Conservation (phyloP, 2,329 filamentous ascomycete species). For the Ceratocystis lukuohia region DNA sequence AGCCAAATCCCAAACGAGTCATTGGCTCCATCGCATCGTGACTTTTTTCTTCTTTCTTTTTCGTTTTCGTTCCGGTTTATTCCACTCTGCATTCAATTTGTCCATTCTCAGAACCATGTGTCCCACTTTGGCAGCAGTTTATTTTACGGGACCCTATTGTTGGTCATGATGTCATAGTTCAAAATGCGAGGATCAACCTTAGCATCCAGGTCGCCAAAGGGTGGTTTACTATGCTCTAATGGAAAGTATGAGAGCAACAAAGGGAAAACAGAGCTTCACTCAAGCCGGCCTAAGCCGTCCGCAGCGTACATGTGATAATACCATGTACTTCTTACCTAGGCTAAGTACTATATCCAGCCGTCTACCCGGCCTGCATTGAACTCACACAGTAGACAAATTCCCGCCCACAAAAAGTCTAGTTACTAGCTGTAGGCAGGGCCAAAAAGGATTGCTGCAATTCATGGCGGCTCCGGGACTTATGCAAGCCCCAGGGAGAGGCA, state of each 20-base stretch:
- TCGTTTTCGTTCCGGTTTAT: conserved; percentile 1
- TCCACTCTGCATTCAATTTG: conserved; percentile 1
- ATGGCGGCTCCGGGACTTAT: background rate
- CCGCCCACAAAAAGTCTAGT: too few relatives aligned
- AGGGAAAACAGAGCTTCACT: background rate
- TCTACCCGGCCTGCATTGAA: background rate
- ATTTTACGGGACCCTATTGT: background rate
- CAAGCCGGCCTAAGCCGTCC: background rate
- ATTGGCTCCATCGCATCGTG: background rate
- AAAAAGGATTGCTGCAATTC: background rate
- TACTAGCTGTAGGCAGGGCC: background rate
- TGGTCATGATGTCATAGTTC: background rate
- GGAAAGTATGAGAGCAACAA: background rate
- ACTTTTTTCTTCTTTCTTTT: background rate
- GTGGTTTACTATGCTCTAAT: background rate
- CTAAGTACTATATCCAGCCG: background rate
- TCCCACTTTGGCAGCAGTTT: background rate
- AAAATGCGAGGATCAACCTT: background rate
- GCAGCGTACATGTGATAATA: background rate
- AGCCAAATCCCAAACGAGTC: background rate
- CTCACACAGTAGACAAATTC: background rate
- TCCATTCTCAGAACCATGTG: background rate
- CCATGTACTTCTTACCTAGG: background rate
- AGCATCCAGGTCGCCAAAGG: background rate
- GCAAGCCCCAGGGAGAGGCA: background rate